Percentiles rank a stretch among this genome's conserved stretches.
phyloP scores from a whole-genome alignment of 805 yeast species.

The Pichia californica region DNA sequence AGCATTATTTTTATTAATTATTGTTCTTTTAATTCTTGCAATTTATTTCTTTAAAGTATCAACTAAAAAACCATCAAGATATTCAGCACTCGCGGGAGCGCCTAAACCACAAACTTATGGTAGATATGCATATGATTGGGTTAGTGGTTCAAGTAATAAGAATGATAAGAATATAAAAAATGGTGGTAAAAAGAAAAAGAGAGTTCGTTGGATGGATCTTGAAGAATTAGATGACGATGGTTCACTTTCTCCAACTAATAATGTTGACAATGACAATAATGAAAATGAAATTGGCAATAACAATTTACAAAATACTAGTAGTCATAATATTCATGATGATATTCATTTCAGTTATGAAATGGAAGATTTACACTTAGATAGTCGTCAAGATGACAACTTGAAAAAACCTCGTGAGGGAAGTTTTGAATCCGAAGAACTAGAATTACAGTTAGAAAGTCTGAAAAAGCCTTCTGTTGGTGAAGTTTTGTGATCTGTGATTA shows the following conservation, averaged over 20 bases:
- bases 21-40: conserved; percentile 4
- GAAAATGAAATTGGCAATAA: neutral
- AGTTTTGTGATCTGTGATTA: too few relatives aligned
- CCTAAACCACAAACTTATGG: conserved; percentile 1
- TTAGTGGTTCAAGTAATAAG: conserved; percentile 1
- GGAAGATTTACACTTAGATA: conserved; percentile 3
- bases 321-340: neutral
- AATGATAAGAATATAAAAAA: neutral
- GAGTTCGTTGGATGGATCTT: conserved; percentile 27
- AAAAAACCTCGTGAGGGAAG: conserved; percentile 3
- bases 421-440: conserved; percentile 3
- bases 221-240: conserved; percentile 2
- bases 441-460: too few relatives aligned
- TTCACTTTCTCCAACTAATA: neutral
- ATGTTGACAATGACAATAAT: conserved; percentile 5
- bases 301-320: too few relatives aligned
- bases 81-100: conserved; percentile 6
- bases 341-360: conserved; percentile 3
- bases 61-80: conserved; percentile 2
- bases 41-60: conserved; percentile 4
- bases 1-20: conserved; percentile 4
- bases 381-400: neutral
- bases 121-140: conserved; percentile 9
- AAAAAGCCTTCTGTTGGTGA: too few relatives aligned
- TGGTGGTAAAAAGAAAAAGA: conserved; percentile 26